Evolutionary conservation across 1,284 basidiomycete species (phyloP).

Genomic region (Trametes hirsuta): DNA sequence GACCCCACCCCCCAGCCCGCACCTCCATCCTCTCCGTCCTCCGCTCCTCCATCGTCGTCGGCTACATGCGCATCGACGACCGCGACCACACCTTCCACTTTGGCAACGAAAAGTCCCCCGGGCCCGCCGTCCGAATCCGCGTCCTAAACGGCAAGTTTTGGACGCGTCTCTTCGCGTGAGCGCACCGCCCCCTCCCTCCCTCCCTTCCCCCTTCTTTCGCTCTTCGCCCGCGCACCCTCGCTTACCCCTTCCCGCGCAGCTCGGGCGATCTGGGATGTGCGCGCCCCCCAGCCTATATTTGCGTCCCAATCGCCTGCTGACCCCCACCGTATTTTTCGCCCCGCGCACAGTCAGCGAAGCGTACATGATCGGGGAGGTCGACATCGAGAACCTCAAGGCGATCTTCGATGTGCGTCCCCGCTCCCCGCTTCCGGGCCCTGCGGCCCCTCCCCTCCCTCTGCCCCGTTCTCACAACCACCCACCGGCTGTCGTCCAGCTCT

Average conservation of each 20-base stretch:
- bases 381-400: slow-evolving; percentile 71
- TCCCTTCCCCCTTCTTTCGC: background rate
- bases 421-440: slow-evolving; percentile 19
- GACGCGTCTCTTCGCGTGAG: slow-evolving; percentile 73
- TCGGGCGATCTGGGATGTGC: slow-evolving; percentile 77
- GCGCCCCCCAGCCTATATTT: slow-evolving; percentile 27
- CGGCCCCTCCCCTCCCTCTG: slow-evolving; percentile 18
- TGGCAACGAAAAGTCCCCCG: slow-evolving; percentile 54
- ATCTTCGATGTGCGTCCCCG: slow-evolving; percentile 73
- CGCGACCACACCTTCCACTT: slow-evolving; percentile 58
- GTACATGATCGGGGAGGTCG: slow-evolving; percentile 83
- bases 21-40: slow-evolving; percentile 65
- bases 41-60: slow-evolving; percentile 57
- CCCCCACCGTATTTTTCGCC: background rate
- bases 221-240: background rate
- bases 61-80: slow-evolving; percentile 67
- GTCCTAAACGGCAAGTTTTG: slow-evolving; percentile 80
- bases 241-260: slow-evolving; percentile 37
- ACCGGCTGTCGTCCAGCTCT: slow-evolving; percentile 54
- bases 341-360: slow-evolving; percentile 78
- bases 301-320: slow-evolving; percentile 5
- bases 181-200: slow-evolving; percentile 17
- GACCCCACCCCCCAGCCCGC: slow-evolving; percentile 49
- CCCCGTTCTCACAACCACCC: background rate
- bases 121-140: slow-evolving; percentile 63